Evolutionary conservation across 495 filamentous ascomycete species (phyloP), one percentile per base, ranked within the genome.

Genomic region (Aspergillus leporis): DNA sequence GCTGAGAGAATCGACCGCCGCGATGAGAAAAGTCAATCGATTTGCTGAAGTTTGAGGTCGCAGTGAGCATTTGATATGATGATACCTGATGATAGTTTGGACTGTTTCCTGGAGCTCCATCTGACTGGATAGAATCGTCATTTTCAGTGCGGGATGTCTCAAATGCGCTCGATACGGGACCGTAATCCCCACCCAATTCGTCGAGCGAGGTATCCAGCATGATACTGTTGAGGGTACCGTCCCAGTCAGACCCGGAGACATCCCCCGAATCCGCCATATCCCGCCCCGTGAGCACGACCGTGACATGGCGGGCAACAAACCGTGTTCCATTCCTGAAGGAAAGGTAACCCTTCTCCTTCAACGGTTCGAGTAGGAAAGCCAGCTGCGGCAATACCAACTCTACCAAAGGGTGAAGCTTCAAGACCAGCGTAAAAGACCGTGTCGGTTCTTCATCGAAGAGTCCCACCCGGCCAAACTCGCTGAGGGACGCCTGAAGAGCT

Each of bases 211-310:
- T 32, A 18, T 89, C 87, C 68, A 85, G 87, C 70, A 92, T 90
- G 13, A 85, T 75, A 67, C 89, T 85, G 6, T 85, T 76, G 57
- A 83, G 79, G 5, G 73, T 77, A 22, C 74, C 51, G 52, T 84
- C 84, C 1, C 66, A 18, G 0, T 18, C 34, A 61, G 21, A 53
- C 57, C 7, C 13, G 13, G 70, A 60, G 19, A 63, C 28, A 50
- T 56, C 67, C 5, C 74, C 53, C n/a, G 73, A 63, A 34, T 84
- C 71, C 61, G 89, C 86, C 0, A 84, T 78, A 0, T 83, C 80
- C 55, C 82, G 81, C 10, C 90, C 89, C 0, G 86, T 89, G 1
- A 83, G 83, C 1, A 93, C 84, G 0, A 94, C 80, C 0, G 89
- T 94, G 30, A 94, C 67, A n/a, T 83, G 81, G 4, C 88, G 70